Conservation (phyloP, 2,329 filamentous ascomycete species). For the Pseudofabraea citricarpa region DNA sequence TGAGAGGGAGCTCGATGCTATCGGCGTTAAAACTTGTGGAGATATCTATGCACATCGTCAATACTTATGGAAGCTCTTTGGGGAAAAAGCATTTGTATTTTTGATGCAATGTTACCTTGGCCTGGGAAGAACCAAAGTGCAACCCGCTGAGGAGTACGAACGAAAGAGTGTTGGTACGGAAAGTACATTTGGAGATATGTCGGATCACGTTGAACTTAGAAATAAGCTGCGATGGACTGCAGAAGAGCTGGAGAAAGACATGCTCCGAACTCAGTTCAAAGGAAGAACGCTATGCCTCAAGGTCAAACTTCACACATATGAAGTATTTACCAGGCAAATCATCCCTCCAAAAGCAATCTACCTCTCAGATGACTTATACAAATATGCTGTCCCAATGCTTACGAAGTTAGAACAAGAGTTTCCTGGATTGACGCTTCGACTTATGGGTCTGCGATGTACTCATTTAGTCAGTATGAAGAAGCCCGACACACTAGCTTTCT, state of each 20-base stretch:
- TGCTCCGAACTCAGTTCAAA: conserved; percentile 75
- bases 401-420: conserved; percentile 79
- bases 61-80: conserved; percentile 73
- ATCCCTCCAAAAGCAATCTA: conserved; percentile 68
- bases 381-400: conserved; percentile 75
- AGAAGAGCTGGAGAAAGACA: conserved; percentile 80
- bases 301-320: conserved; percentile 90
- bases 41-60: conserved; percentile 78
- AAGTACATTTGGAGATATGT: conserved; percentile 81
- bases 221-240: conserved; percentile 78
- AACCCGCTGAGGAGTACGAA: conserved; percentile 84
- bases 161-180: conserved; percentile 94
- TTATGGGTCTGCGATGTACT: conserved; percentile 88
- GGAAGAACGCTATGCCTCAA: conserved; percentile 90
- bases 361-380: conserved; percentile 77
- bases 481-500: conserved; percentile 71
- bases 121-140: conserved; percentile 76
- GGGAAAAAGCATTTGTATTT: conserved; percentile 87
- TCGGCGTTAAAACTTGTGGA: conserved; percentile 83
- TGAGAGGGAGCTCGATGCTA: conserved; percentile 82
- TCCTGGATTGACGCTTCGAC: conserved; percentile 69
- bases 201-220: conserved; percentile 60
- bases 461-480: conserved; percentile 84
- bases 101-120: conserved; percentile 80
- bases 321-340: conserved; percentile 80